Evolutionary conservation across 768 basidiomycete genomes (phyloP).

Genomic region (Lactarius akahatsu): DNA sequence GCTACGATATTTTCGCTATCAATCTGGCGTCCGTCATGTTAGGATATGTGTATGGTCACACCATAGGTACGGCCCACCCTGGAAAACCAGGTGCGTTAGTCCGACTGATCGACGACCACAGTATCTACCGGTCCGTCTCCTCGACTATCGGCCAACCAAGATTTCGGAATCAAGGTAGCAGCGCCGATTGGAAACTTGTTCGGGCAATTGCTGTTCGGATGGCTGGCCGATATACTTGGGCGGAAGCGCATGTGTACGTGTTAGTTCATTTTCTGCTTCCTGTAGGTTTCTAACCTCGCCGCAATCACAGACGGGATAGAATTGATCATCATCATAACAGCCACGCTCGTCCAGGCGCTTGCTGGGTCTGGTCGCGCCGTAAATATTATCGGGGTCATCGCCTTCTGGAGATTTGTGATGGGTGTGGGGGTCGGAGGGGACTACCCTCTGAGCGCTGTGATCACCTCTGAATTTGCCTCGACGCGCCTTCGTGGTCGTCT

Average conservation of each 20-base stretch:
- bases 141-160: constrained; percentile 19
- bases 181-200: constrained; percentile 43
- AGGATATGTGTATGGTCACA: constrained; percentile 69
- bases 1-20: constrained; percentile 88
- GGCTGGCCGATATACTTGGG: constrained; percentile 45
- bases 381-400: constrained; percentile 67
- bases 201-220: constrained; percentile 46
- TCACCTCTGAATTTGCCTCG: constrained; percentile 85
- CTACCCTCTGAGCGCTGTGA: constrained; percentile 81
- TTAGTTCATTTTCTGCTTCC: constrained; percentile 33
- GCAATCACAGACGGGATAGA: constrained; percentile 57
- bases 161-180: constrained; percentile 44
- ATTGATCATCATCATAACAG: constrained; percentile 77
- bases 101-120: not conserved
- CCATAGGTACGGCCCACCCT: constrained; percentile 5
- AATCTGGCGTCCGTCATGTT: constrained; percentile 82
- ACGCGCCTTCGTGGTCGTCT: constrained; percentile 75
- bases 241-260: constrained; percentile 57
- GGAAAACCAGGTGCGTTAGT: not conserved
- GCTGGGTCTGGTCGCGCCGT: constrained; percentile 69
- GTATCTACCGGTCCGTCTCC: not conserved
- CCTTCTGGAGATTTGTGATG: constrained; percentile 84
- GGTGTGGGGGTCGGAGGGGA: constrained; percentile 88
- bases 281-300: not conserved
- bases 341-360: constrained; percentile 78